phyloP scores from a whole-genome alignment of 192 early-diverging fungal species.

The Umbelopsis vinacea region DNA sequence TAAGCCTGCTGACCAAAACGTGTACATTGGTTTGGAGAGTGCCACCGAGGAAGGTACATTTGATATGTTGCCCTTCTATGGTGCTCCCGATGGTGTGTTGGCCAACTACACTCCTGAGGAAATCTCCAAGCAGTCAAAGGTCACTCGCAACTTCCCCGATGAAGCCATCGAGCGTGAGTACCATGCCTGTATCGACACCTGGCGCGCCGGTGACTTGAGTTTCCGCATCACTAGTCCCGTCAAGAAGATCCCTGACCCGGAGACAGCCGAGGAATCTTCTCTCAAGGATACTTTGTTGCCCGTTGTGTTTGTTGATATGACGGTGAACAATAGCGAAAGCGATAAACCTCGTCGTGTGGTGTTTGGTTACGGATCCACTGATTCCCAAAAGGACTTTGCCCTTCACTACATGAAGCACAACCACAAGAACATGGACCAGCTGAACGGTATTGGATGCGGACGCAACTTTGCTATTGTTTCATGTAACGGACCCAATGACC shows the following conservation, averaged over 20 bases:
- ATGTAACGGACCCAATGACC: conserved; percentile 18
- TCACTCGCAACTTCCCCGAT: neutral
- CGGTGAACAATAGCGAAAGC: conserved; percentile 21
- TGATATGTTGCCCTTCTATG: conserved; percentile 28
- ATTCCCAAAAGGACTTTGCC: conserved; percentile 21
- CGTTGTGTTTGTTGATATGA: conserved; percentile 26
- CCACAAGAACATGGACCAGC: conserved; percentile 22
- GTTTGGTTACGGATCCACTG: conserved; percentile 19
- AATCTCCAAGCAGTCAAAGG: neutral
- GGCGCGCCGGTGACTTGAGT: conserved; percentile 26
- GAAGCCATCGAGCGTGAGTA: conserved; percentile 26
- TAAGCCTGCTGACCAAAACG: conserved; percentile 28
- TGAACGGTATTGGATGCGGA: conserved; percentile 27
- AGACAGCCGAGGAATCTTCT: neutral
- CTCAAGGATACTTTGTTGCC: conserved; percentile 20
- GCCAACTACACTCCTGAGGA: conserved; percentile 22
- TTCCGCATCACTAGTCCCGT: conserved; percentile 28
- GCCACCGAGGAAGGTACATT: neutral
- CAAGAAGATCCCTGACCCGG: conserved; percentile 29
- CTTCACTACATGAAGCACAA: conserved; percentile 23
- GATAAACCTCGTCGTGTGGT: conserved; percentile 20
- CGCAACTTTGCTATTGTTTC: conserved; percentile 28
- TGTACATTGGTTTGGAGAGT: conserved; percentile 28
- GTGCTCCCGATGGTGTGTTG: conserved; percentile 15
- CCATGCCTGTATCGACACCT: conserved; percentile 17